Base-by-base conservation (phyloP, 1,284 basidiomycete species). In the Ustilago sp. region DNA sequence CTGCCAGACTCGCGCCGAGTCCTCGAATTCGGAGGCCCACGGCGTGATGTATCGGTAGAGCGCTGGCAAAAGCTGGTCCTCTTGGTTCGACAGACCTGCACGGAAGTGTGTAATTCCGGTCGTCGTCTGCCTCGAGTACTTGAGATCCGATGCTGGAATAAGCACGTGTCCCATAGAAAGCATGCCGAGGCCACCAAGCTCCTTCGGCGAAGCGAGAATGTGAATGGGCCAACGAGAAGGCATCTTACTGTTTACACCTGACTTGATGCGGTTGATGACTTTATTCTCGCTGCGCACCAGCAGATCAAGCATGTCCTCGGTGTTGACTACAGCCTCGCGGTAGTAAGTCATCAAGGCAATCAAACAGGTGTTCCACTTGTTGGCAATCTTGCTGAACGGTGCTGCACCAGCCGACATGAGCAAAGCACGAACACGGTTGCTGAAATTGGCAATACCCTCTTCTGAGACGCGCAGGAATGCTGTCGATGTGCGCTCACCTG, bases 361-460 rank as follows among this genome's bases (percentile, higher is more conserved):
- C 53, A 86, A 90, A 11, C 94, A 93, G 2, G 95, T 96, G 87
- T 98, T 98, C 95, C 95, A 98, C 88, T 98, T 98, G 89, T 99
- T 99, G 85, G 98, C 93, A 82, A 99, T 98, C 90, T 99, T 99
- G 72, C 94, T 94, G 90, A 99, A 99, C 0, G 97, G 98, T 0
- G 96, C 96, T 0, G 95, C 96, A 69, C 97, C 97, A 1, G 97
- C 98, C 80, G 94, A 95, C 97, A 99, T 99, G 74, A 99, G 88
- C 19, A 99, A 93, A 87, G 98, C 96, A 63, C 96, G 90, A 78
- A 98, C 96, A 35, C 85, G 77, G 63, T 86, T 86, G 80, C 77
- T 77, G 64, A 86, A 86, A 55, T 68, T 70, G 55, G 77, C 62
- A 55, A 99, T 93, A 79, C 93, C 93, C 39, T 97, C 94, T 84